These are phyloP conservation scores for Candida sanyaensis DNA, from an alignment of 1,139 yeast genomes.

Conservation along the genomic window DNA sequence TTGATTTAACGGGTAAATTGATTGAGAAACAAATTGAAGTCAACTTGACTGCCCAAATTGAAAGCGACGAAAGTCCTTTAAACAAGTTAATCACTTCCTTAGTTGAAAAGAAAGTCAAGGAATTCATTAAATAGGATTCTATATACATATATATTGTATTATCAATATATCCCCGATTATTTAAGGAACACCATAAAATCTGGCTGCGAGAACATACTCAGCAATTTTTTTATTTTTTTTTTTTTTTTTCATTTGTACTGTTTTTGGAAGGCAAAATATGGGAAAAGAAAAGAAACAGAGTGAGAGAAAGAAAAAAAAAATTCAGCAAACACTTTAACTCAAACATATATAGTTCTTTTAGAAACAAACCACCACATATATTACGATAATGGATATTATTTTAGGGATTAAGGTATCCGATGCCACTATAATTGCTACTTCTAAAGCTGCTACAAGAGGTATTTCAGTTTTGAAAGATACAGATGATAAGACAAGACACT, in stretches of 20 bases:
- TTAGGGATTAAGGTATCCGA: slow-evolving; percentile 84
- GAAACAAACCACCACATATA: neutral
- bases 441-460: slow-evolving; percentile 93
- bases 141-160: neutral
- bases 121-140: slow-evolving; percentile 8
- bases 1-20: slow-evolving; percentile 89
- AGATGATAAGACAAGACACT: slow-evolving; percentile 83
- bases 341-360: neutral
- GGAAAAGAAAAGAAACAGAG: neutral
- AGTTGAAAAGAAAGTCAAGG: slow-evolving; percentile 50
- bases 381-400: slow-evolving; percentile 74
- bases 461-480: slow-evolving; percentile 82
- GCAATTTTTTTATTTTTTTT: neutral
- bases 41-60: slow-evolving; percentile 56
- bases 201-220: neutral
- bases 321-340: neutral
- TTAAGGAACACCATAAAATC: too few relatives aligned
- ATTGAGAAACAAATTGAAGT: slow-evolving; percentile 80
- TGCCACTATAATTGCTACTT: slow-evolving; percentile 84
- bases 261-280: neutral
- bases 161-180: neutral
- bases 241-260: neutral
- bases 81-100: slow-evolving; percentile 47
- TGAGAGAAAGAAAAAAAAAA: slow-evolving; percentile 8
- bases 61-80: slow-evolving; percentile 40